These are phyloP conservation scores for Zygosaccharomyces gambellarensis DNA, from an alignment of 805 yeast species.

Conservation along the genomic window DNA sequence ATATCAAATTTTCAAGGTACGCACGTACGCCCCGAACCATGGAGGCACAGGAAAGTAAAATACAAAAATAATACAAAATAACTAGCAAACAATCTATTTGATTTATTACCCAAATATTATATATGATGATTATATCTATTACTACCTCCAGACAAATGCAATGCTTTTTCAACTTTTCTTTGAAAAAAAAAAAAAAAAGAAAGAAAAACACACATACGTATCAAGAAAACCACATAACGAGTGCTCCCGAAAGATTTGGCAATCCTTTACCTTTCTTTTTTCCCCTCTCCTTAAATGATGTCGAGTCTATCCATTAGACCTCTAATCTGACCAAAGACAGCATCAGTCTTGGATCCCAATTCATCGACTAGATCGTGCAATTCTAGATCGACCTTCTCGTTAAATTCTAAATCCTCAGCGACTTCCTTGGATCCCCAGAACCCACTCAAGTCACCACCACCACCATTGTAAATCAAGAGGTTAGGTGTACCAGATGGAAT, in stretches of 20 bases:
- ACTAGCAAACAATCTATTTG: not conserved
- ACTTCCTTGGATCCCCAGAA: slow-evolving; percentile 46
- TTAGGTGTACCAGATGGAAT: slow-evolving; percentile 74
- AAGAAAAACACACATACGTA: not conserved
- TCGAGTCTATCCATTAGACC: slow-evolving; percentile 24
- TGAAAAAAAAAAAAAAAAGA: not conserved
- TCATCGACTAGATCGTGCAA: slow-evolving; percentile 17
- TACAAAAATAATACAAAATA: not conserved
- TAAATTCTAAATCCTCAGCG: slow-evolving; percentile 3
- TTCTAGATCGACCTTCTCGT: slow-evolving; percentile 8
- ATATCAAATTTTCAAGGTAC: not conserved
- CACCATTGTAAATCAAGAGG: slow-evolving; percentile 75
- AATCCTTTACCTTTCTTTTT: too few species aligned
- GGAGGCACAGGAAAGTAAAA: not conserved
- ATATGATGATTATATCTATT: not conserved
- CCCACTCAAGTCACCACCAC: slow-evolving; percentile 61
- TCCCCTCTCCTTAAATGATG: slow-evolving; percentile 13
- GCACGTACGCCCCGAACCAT: not conserved
- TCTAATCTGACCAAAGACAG: slow-evolving; percentile 28
- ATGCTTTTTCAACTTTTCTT: not conserved
- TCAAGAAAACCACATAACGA: not conserved
- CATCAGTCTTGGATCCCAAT: slow-evolving; percentile 25
- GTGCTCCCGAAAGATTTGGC: not conserved
- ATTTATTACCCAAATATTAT: not conserved
- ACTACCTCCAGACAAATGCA: not conserved